Conservation (phyloP, 1,284 basidiomycete species). For the Irpex rosettiformis region DNA sequence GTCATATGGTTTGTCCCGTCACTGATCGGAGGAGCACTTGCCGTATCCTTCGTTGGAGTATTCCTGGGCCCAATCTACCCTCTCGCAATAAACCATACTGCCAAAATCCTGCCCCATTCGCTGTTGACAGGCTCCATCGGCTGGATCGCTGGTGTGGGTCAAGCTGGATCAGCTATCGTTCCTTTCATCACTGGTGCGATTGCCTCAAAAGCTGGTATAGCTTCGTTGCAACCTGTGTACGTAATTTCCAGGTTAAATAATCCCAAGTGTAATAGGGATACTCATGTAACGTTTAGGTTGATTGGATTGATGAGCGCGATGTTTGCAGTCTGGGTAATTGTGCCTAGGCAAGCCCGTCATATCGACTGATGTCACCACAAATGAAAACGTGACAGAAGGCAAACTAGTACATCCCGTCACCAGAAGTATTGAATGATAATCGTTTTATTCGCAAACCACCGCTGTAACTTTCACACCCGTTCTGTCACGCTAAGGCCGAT, state of each 20-base stretch:
- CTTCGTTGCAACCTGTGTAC: slow-evolving; percentile 52
- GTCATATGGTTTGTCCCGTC: slow-evolving; percentile 58
- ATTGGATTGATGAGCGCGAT: slow-evolving; percentile 43
- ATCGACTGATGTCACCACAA: neutral
- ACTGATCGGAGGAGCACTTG: slow-evolving; percentile 47
- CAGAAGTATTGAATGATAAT: no score
- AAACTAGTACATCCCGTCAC: no score
- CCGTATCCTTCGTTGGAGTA: slow-evolving; percentile 52
- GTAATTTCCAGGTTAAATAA: slow-evolving; percentile 20
- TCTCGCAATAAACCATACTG: slow-evolving; percentile 47
- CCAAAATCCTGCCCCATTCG: slow-evolving; percentile 44
- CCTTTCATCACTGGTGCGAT: slow-evolving; percentile 58
- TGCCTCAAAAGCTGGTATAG: slow-evolving; percentile 46
- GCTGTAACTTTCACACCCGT: no score
- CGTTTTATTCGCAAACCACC: no score
- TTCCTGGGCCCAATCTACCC: slow-evolving; percentile 51
- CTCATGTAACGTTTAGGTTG: slow-evolving; percentile 28
- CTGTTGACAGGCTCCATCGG: slow-evolving; percentile 52
- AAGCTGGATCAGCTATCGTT: slow-evolving; percentile 49
- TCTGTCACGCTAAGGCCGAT: no score
- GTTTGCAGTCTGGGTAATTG: slow-evolving; percentile 15
- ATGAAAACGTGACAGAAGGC: neutral
- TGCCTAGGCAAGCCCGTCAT: neutral
- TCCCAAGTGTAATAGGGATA: neutral
- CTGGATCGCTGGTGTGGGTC: slow-evolving; percentile 52